Percentiles rank a stretch among this genome's conserved stretches.
Conservation (phyloP, 208 protist species). For the Leishmania mexicana region DNA sequence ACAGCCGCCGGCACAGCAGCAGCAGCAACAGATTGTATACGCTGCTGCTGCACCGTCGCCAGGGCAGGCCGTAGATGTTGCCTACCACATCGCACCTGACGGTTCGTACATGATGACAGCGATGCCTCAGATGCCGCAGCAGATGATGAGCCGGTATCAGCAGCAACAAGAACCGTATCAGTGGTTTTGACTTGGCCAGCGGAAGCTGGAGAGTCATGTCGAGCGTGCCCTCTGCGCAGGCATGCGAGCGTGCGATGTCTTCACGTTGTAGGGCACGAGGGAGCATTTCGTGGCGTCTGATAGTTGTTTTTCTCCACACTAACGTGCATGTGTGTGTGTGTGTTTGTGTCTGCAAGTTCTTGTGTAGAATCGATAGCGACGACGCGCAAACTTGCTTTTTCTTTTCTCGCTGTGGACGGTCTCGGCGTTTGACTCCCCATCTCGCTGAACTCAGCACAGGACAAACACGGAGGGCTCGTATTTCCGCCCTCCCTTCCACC, state of each 20-base stretch:
- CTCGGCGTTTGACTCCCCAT: neutral
- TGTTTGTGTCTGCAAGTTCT: neutral
- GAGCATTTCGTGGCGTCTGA: neutral
- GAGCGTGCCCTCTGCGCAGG: neutral
- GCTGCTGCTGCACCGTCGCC: neutral
- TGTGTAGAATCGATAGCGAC: neutral
- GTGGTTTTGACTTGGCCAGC: neutral
- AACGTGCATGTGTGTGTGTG: neutral
- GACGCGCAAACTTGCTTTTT: neutral
- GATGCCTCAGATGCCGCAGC: neutral
- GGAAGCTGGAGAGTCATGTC: neutral
- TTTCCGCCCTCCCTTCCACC: neutral
- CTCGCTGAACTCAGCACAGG: neutral
- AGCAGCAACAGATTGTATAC: constrained; percentile 22
- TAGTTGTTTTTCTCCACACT: neutral
- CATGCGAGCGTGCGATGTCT: neutral
- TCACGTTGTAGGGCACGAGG: neutral
- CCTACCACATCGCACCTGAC: constrained; percentile 13
- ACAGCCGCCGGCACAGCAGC: neutral
- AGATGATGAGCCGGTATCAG: constrained; percentile 5
- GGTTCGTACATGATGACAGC: constrained; percentile 12
- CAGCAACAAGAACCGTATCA: neutral
- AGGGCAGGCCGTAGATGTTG: neutral
- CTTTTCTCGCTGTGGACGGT: neutral
- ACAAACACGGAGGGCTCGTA: neutral